Evolutionary conservation across 2,329 filamentous ascomycete genomes (phyloP).

Genomic region (Monosporascus sp.): DNA sequence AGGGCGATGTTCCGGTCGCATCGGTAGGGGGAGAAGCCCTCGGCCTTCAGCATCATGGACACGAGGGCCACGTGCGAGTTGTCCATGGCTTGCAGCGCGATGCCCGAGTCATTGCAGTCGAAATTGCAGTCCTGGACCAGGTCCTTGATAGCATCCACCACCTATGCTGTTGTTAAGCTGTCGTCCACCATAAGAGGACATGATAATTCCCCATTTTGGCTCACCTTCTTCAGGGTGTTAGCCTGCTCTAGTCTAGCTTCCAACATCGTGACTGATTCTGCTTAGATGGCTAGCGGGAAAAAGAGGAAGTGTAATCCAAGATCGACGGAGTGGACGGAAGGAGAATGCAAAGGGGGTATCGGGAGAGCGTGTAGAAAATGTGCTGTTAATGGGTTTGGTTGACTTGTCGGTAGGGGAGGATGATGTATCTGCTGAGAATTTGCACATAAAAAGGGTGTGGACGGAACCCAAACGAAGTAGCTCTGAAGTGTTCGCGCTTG

Average conservation of each 20-base stretch:
- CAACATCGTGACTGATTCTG: conserved; percentile 59
- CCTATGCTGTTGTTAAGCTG: conserved; percentile 45
- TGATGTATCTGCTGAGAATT: neutral
- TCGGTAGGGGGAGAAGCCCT: conserved; percentile 90
- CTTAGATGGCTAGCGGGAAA: neutral
- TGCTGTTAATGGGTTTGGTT: neutral
- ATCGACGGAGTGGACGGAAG: neutral
- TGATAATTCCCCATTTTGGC: conserved; percentile 7
- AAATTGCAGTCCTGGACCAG: conserved; percentile 99
- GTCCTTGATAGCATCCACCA: conserved; percentile 98
- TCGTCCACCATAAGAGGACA: neutral
- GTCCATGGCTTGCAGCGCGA: conserved; percentile 98
- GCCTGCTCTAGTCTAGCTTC: conserved; percentile 97
- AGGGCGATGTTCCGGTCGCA: conserved; percentile 99
- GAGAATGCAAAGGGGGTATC: neutral
- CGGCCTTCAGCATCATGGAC: conserved; percentile 96
- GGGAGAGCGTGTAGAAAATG: neutral
- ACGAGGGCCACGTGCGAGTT: conserved; percentile 99
- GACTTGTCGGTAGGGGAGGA: neutral
- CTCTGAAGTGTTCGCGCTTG: neutral
- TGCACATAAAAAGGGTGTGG: conserved; percentile 2
- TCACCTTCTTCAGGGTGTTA: conserved; percentile 87
- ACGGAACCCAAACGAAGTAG: neutral
- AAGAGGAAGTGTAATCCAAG: neutral
- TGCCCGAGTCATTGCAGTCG: conserved; percentile 99